Evolutionary conservation across 2,329 filamentous ascomycete species (phyloP), one percentile per base, ranked within the genome.

Genomic region (Graphium sp.): DNA sequence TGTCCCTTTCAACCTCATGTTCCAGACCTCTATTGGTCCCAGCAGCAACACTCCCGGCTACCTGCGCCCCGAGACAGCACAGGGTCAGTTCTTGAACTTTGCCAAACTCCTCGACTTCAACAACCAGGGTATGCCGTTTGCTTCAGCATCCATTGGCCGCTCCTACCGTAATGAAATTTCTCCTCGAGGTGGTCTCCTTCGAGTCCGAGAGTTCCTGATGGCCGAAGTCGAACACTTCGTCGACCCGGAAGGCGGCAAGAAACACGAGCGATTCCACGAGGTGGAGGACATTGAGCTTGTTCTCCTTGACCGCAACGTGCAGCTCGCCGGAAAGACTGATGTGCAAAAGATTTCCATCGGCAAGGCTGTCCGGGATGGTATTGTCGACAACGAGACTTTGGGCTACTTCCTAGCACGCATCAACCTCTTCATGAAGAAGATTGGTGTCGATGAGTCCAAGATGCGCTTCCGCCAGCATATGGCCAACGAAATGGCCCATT

Each of bases 221-320:
- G 89, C 87, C 15, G 89, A 98, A 57, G 93, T 98, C 42, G 89
- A 98, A 60, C 89, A 98, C 54, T 98, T 82, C 48, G 89, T 98
- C 40, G 89, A 98, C 45, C 89, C 89, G 8, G 66, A 89, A 45
- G 74, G 83, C 47, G 83, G 84, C 55, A 98, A 98, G 72, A 91
- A 89, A 58, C 89, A 98, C 51, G 57, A 66, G 29, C 78, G 85
- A 32, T 98, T 98, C 55, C 56, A 71, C 25, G 81, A 93, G 44
- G 75, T 98, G 34, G 75, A 82, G 46, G 62, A 92, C 41, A 57
- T 89, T 26, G 77, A 92, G 58, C 66, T 98, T 33, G 70, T 76
- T 31, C 70, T 98, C 16, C 68, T 98, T 26, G 78, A 89, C 50
- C 77, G 82, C 25, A 62, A 89, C 20, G 80, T 81, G 3, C 89